Conservation (phyloP, 2,329 filamentous ascomycete genomes). For the Monilinia laxa region DNA sequence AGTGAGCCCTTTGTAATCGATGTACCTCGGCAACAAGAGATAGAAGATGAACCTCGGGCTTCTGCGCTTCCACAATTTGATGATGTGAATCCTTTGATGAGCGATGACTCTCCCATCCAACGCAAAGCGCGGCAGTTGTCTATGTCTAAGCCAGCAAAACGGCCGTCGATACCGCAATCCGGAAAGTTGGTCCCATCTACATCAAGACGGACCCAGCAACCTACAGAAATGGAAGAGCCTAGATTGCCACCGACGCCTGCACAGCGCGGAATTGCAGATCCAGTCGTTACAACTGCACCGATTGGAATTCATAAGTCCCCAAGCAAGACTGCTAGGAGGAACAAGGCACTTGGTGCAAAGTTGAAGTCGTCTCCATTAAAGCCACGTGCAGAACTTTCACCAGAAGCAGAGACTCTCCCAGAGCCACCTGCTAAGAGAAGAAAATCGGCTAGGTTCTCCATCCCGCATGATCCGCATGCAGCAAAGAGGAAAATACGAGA, state of each 20-base stretch:
- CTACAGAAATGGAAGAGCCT: constrained; percentile 50
- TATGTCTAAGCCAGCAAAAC: constrained; percentile 13
- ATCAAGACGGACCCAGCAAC: constrained; percentile 7
- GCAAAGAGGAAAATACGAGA: constrained; percentile 55
- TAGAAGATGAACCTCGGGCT: not conserved
- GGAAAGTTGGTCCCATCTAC: not conserved
- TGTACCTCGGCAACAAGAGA: not conserved
- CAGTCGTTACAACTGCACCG: constrained; percentile 55
- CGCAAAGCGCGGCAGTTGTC: constrained; percentile 21
- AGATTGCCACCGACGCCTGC: constrained; percentile 61
- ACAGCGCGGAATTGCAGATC: constrained; percentile 50
- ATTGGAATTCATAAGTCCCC: constrained; percentile 61
- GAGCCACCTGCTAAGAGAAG: constrained; percentile 29
- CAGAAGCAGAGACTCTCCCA: constrained; percentile 4
- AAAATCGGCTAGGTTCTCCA: constrained; percentile 36
- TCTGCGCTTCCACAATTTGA: constrained; percentile 3
- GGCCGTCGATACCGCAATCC: not conserved
- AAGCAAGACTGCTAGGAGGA: constrained; percentile 48
- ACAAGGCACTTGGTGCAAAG: constrained; percentile 39
- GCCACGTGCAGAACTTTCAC: constrained; percentile 28
- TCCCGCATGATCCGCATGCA: constrained; percentile 37
- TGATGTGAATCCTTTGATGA: constrained; percentile 16
- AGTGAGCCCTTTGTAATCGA: not conserved
- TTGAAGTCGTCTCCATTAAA: constrained; percentile 41
- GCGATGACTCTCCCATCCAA: constrained; percentile 16